Base-by-base conservation (phyloP, 805 yeast genomes). In the Kuraishia hungarica region DNA sequence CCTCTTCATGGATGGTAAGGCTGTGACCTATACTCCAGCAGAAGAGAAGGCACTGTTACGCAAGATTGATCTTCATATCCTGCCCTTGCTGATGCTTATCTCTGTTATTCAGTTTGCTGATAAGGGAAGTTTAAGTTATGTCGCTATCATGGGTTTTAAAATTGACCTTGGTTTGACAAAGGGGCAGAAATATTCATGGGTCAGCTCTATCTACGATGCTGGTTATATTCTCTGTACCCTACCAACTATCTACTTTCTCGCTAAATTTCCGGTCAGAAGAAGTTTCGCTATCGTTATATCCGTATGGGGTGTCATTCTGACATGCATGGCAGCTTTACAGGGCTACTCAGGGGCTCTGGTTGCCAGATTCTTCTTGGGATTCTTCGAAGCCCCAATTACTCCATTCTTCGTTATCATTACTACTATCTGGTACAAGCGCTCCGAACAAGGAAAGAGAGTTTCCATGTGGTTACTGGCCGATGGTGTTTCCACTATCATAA, bases 321-420 rank as follows among this genome's bases (percentile, higher is more conserved):
- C 72, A 26, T 63, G 67, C 17, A 66, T 68, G 53, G 75, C 72
- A 1, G 58, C 64, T 49, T 70, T 72, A 23, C 66, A 65, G 53
- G 59, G 74, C 46, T 53, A 56, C 46, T 56, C 57, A 2, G 53
- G 56, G 11, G 54, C 62, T 17, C 58, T 68, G 48, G 69, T 68
- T 2, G 58, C 77, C 29, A 67, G 85, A 59, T 78, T 81, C 62
- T 75, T 79, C 60, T 65, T 81, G 28, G 86, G 86, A 1, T 69
- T 80, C 54, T 72, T 74, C 15, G 82, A 76, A 52, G 73, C 77
- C 28, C 78, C 77, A 1, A 66, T 76, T 50, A 72, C 71, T 54
- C 77, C 80, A 0, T 79, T 76, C n/a, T 66, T 73, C 17, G 63
- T 66, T 22, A 70, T 73, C 54, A 62, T 68, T 61, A 65, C 77